Percentiles rank a stretch among this genome's conserved stretches.
phyloP scores from a whole-genome alignment of 305 asterid genomes.

The Plantago coronopus region DNA sequence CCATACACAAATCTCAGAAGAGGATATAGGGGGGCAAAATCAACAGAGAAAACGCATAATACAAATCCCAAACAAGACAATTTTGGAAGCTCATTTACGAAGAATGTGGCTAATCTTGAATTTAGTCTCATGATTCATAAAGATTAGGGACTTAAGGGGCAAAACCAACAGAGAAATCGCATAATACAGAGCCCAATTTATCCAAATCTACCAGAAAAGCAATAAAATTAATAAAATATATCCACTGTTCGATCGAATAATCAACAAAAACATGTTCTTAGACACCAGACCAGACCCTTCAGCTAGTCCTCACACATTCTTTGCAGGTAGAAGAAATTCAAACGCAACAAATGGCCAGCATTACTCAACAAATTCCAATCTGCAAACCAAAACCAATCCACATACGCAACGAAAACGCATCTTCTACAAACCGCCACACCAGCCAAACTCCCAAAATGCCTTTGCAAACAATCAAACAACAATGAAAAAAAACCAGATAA shows the following conservation, averaged over 20 bases:
- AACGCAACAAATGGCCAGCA: background rate
- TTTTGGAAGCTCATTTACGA: too few species aligned
- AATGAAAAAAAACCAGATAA: background rate
- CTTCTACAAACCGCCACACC: background rate
- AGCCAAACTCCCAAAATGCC: background rate
- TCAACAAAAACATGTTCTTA: background rate
- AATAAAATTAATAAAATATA: too few species aligned
- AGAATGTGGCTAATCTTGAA: too few species aligned
- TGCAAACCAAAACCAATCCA: background rate
- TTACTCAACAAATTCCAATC: background rate
- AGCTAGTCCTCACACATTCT: background rate
- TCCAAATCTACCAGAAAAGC: background rate
- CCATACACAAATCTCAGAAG: background rate
- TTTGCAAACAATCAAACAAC: too few species aligned
- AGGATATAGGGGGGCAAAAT: background rate
- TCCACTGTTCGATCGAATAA: slow-evolving; percentile 1
- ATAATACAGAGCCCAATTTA: too few species aligned
- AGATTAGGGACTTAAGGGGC: too few species aligned
- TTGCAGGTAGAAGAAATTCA: background rate
- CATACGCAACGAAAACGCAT: background rate
- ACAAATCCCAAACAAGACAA: too few species aligned
- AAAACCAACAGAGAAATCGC: too few species aligned
- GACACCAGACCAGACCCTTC: background rate
- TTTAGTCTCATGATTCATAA: too few species aligned
- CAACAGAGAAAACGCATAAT: too few species aligned